Percentiles rank a stretch among this genome's conserved stretches.
Conservation (phyloP, 108 stramenopile genomes). For the Skeletonema potamos region DNA sequence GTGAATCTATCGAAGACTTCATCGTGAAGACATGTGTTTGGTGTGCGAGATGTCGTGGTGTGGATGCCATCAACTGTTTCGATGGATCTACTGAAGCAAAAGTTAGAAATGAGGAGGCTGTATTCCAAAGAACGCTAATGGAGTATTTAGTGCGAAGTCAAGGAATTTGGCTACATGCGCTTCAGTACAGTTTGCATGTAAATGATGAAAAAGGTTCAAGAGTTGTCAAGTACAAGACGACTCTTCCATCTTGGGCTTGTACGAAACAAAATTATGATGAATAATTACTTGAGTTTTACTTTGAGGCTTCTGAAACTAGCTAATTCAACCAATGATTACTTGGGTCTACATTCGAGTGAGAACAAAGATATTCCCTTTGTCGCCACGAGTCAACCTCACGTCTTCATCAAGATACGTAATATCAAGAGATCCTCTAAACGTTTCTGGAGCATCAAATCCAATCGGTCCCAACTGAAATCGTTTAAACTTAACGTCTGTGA, state of each 20-base stretch:
- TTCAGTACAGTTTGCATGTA: slow-evolving; percentile 61
- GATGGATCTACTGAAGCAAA: background rate
- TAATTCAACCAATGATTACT: background rate
- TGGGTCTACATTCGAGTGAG: slow-evolving; percentile 45
- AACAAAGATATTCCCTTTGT: slow-evolving; percentile 65
- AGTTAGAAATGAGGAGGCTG: slow-evolving; percentile 3
- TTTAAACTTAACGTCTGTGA: slow-evolving; percentile 56
- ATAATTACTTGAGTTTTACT: background rate
- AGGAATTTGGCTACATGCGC: slow-evolving; percentile 85
- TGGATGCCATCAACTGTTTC: slow-evolving; percentile 18
- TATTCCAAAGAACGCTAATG: slow-evolving; percentile 43
- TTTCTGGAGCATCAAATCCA: slow-evolving; percentile 55
- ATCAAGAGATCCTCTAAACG: slow-evolving; percentile 52
- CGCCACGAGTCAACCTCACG: slow-evolving; percentile 49
- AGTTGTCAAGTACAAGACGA: slow-evolving; percentile 12
- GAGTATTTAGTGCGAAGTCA: slow-evolving; percentile 77
- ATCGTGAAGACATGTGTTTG: slow-evolving; percentile 84
- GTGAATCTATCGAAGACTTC: slow-evolving; percentile 68
- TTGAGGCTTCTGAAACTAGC: background rate
- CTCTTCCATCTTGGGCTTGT: slow-evolving; percentile 21
- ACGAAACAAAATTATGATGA: background rate
- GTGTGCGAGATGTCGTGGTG: slow-evolving; percentile 68
- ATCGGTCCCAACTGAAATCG: slow-evolving; percentile 50
- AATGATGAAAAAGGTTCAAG: slow-evolving; percentile 26
- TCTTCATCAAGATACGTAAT: slow-evolving; percentile 67